phyloP scores from a whole-genome alignment of 805 yeast species.

The Yarrowia porcina region DNA sequence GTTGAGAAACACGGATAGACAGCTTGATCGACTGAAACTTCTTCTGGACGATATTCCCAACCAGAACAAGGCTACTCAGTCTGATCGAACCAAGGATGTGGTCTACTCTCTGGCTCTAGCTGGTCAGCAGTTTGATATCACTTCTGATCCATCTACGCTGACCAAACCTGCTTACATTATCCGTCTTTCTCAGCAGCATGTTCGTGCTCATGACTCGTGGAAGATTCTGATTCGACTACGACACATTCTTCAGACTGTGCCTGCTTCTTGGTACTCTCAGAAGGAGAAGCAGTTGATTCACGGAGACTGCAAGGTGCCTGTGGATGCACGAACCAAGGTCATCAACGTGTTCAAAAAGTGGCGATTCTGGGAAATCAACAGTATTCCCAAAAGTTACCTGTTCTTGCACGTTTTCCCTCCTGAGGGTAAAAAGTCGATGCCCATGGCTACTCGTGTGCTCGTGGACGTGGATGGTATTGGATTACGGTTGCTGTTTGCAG shows the following conservation, averaged over 20 bases:
- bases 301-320: constrained; percentile 47
- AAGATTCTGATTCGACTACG: constrained; percentile 74
- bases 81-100: constrained; percentile 34
- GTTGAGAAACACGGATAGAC: constrained; percentile 1
- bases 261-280: constrained; percentile 48
- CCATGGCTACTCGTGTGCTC: constrained; percentile 24
- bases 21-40: background rate
- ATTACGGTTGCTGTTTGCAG: constrained; percentile 34
- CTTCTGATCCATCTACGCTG: constrained; percentile 83
- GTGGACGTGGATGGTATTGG: constrained; percentile 38
- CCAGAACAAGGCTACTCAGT: background rate
- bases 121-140: constrained; percentile 51
- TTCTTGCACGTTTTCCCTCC: constrained; percentile 49
- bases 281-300: constrained; percentile 39
- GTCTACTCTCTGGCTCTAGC: constrained; percentile 47
- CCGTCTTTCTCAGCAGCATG: constrained; percentile 62
- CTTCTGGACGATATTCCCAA: background rate
- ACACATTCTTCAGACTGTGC: constrained; percentile 62
- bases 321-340: constrained; percentile 53
- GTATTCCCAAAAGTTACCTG: constrained; percentile 54
- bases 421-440: constrained; percentile 26
- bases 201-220: constrained; percentile 84
- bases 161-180: constrained; percentile 85
- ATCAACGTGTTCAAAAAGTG: constrained; percentile 63
- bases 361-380: constrained; percentile 89